A percentile compares a stretch with the other conserved stretches of the same genome.
These are phyloP conservation scores for Pseudozyma sp. DNA, from an alignment of 1,284 basidiomycete species.

Conservation along the genomic window DNA sequence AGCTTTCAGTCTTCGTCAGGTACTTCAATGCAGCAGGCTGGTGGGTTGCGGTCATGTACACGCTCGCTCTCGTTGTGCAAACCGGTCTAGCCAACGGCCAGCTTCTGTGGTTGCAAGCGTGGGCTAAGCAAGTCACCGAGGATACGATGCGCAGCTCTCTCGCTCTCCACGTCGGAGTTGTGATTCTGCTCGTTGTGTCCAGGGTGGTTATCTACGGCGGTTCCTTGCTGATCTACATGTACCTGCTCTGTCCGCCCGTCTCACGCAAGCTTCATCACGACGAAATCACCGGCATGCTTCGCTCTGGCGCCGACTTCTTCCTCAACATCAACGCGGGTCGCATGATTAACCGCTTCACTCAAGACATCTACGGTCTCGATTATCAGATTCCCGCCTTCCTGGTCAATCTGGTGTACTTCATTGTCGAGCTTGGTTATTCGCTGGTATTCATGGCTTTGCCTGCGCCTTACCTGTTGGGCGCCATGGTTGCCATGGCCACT, in stretches of 20 bases:
- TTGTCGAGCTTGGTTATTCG: conserved; percentile 13
- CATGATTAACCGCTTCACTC: conserved; percentile 51
- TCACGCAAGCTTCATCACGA: conserved; percentile 19
- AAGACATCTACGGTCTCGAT: conserved; percentile 49
- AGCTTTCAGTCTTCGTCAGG: conserved; percentile 9
- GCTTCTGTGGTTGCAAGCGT: conserved; percentile 18
- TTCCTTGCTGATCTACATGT: conserved; percentile 5
- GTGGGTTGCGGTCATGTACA: conserved; percentile 1
- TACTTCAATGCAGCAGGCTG: conserved; percentile 15
- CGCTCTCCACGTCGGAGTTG: conserved; percentile 5
- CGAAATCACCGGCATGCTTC: conserved; percentile 19
- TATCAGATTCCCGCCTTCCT: conserved; percentile 14
- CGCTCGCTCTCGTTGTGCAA: conserved; percentile 2
- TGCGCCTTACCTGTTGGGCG: conserved; percentile 27
- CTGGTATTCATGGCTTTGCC: conserved; percentile 26
- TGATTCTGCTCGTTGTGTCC: not conserved
- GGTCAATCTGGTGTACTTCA: conserved; percentile 12
- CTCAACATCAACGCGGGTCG: conserved; percentile 35
- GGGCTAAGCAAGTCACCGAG: conserved; percentile 11
- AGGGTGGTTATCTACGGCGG: conserved; percentile 3
- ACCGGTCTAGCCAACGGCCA: conserved; percentile 10
- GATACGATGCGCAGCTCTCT: conserved; percentile 10
- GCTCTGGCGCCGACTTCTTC: conserved; percentile 22
- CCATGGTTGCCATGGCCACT: conserved; percentile 9
- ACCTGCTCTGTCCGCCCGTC: not conserved